Conservation (phyloP, 2,329 filamentous ascomycete genomes). For the Lachnellula cervina region DNA sequence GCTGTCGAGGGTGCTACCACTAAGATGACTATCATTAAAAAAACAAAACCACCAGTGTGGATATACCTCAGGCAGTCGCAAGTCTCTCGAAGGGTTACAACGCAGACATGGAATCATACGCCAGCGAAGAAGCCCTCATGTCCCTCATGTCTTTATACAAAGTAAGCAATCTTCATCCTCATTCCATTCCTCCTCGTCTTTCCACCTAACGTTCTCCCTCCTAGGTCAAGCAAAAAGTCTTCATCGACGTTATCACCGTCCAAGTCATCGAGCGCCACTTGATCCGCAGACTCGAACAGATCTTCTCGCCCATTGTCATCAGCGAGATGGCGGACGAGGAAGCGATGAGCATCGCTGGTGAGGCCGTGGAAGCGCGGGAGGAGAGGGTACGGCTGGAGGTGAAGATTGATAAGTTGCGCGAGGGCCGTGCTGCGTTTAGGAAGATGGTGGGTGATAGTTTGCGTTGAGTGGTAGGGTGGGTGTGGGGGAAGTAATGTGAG, state of each 20-base stretch:
- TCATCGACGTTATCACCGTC: constrained; percentile 31
- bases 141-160: constrained; percentile 31
- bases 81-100: constrained; percentile 4
- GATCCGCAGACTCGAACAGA: constrained; percentile 23
- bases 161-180: constrained; percentile 10
- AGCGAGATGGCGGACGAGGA: constrained; percentile 20
- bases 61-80: constrained; percentile 5
- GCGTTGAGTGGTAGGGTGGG: background rate
- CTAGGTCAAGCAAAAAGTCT: constrained; percentile 30
- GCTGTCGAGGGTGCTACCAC: background rate
- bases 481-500: too few species aligned
- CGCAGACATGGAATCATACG: constrained; percentile 27
- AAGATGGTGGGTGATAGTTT: background rate
- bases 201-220: background rate
- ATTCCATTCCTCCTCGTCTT: background rate
- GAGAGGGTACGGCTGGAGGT: constrained; percentile 24
- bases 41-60: background rate
- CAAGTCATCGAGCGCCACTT: constrained; percentile 33
- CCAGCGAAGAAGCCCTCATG: constrained; percentile 29
- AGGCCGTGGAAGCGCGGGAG: constrained; percentile 18
- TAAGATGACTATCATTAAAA: background rate
- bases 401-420: constrained; percentile 24
- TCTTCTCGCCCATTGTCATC: constrained; percentile 28
- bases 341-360: constrained; percentile 25
- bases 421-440: constrained; percentile 8